Conservation (phyloP, 441 rosid genomes). For the Hypseocharis bilobata region DNA sequence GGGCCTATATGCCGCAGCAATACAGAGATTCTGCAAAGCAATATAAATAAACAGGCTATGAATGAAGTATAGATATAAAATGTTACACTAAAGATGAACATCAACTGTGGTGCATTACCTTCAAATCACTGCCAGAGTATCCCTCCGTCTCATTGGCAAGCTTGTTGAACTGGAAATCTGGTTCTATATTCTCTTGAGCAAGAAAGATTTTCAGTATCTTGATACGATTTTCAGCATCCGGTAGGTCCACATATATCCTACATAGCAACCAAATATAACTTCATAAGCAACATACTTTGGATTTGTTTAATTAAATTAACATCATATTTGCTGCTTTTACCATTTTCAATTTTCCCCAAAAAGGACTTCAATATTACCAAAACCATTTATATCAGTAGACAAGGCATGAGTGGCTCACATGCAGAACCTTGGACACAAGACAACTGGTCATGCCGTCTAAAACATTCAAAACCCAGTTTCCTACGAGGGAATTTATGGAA, state of each 20-base stretch:
- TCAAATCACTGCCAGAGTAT: slow-evolving; percentile 89
- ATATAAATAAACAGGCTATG: slow-evolving; percentile 2
- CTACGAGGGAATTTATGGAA: no score
- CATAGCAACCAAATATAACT: slow-evolving; percentile 20
- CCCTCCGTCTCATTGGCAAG: slow-evolving; percentile 83
- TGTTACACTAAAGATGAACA: slow-evolving; percentile 4
- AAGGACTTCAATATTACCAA: no score
- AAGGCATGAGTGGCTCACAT: not conserved
- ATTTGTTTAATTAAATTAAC: not conserved
- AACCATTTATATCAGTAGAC: not conserved
- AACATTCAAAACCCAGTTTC: no score
- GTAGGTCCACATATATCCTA: slow-evolving; percentile 85
- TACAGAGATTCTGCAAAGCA: slow-evolving; percentile 67
- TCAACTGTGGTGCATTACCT: slow-evolving; percentile 42
- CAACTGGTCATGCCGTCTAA: no score
- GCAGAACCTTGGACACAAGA: not conserved
- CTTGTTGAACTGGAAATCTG: slow-evolving; percentile 45
- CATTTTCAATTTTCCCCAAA: not conserved
- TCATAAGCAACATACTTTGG: slow-evolving; percentile 16
- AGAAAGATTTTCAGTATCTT: slow-evolving; percentile 75
- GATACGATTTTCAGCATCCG: slow-evolving; percentile 73
- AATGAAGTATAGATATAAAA: slow-evolving; percentile 8
- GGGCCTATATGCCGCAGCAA: slow-evolving; percentile 88
- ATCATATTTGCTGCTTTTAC: not conserved
- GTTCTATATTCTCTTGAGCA: slow-evolving; percentile 48